Evolutionary conservation across 1,284 basidiomycete species (phyloP), one percentile per base, ranked within the genome.

Genomic region (Stereum hirsutum): DNA sequence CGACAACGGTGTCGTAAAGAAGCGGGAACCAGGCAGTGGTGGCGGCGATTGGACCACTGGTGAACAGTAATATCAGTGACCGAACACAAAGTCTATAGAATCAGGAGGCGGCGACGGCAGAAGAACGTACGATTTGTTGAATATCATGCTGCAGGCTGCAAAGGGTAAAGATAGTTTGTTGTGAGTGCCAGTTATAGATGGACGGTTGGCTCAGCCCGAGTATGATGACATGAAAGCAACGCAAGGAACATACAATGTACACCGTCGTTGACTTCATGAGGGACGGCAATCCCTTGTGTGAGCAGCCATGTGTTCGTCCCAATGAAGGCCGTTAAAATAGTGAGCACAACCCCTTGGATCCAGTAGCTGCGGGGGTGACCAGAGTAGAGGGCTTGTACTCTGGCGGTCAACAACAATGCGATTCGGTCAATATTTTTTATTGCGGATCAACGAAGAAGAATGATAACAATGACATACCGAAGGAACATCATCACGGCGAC

Each of bases 401-500:
- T 69, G 44, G 11, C 31, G 31, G 15, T 7, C 25, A 6, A 15
- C n/a, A 12, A 19, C 24, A 17, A 39, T 43, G 23, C 45, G 30
- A 23, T 20, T n/a, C 19, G 21, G 21, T 7, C 4, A 2, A 17
- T 12, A 33, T 31, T 10, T 14, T 4, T 28, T 10, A 4, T 24
- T 14, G n/a, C 14, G 23, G 23, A 23, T 32, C 24, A 25, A 31
- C 19, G n/a, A 40, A 41, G 20, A 27, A 25, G 15, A 14, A 7
- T 20, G 10, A 21, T 14, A 19, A 32, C 39, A 1, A 14, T 28
- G 15, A 45, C 63, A 42, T 43, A 67, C 68, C 74, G 68, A 4
- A 77, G 50, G 10, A 75, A 61, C 75, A 79, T 77, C 74, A 78
- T 77, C 17, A 73, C 47, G 2, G 64, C 70, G 1, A 69, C 66